Conservation (phyloP, 1,284 basidiomycete species). For the Microbotryum saponariae region DNA sequence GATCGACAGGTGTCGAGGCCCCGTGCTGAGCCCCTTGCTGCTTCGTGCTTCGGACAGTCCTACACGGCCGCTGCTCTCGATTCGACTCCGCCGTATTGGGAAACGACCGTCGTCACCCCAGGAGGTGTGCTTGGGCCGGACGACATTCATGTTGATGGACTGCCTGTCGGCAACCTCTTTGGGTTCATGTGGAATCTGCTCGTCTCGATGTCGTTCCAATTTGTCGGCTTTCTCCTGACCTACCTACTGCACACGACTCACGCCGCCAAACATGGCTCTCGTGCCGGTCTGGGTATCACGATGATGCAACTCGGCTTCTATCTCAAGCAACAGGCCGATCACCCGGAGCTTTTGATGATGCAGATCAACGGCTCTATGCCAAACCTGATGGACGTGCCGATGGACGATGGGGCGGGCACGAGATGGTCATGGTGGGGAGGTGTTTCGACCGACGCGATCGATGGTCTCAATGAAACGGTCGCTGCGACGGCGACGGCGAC, state of each 20-base stretch:
- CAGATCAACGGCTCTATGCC: too few species aligned
- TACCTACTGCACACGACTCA: constrained; percentile 82
- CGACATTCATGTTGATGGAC: constrained; percentile 51
- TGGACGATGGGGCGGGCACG: too few species aligned
- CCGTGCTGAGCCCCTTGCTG: background rate
- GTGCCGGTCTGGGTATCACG: constrained; percentile 88
- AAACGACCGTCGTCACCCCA: constrained; percentile 79
- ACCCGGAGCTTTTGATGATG: constrained; percentile 3
- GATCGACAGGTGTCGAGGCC: background rate
- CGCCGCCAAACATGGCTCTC: constrained; percentile 86
- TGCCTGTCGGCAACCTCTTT: constrained; percentile 55
- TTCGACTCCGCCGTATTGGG: constrained; percentile 92
- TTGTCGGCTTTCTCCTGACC: constrained; percentile 88
- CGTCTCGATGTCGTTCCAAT: constrained; percentile 93
- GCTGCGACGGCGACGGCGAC: constrained; percentile 3
- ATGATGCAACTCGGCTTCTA: constrained; percentile 58
- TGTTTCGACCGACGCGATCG: background rate
- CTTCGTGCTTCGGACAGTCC: constrained; percentile 47
- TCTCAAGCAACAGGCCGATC: constrained; percentile 28
- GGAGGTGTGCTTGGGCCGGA: constrained; percentile 43
- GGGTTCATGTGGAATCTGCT: constrained; percentile 70
- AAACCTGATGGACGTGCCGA: too few species aligned
- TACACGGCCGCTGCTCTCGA: constrained; percentile 85
- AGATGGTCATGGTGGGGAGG: constrained; percentile 32
- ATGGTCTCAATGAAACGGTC: too few species aligned